Evolutionary conservation across 2,329 filamentous ascomycete genomes (phyloP), one percentile per base, ranked within the genome.

Genomic region (Colletotrichum sp.): DNA sequence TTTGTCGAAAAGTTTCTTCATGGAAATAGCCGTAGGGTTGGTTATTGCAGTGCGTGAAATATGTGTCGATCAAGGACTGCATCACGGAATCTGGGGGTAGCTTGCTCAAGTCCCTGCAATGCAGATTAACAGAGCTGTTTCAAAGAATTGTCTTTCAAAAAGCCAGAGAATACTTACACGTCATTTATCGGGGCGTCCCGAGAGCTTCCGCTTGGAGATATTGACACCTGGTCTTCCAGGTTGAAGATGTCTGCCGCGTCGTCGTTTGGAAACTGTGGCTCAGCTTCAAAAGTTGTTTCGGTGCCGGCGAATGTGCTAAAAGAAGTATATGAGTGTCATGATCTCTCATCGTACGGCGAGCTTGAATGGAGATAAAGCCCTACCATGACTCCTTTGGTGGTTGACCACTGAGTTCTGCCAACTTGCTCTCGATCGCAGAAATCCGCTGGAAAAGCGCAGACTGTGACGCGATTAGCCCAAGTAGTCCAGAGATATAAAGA

Each of bases 401-500:
- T 3, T 52, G 43, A 13, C 43, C 43, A n/a, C 43, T 52, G n/a
- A 52, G n/a, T 52, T 52, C 43, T 21, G 43, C 43, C 43, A 52
- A 52, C n/a, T 52, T 52, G 43, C 6, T 52, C 43, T 52, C 43
- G 18, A 52, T 52, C n/a, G 43, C 43, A 21, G 43, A 21, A 13
- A 52, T 52, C 3, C 43, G 43, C 9, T 52, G 43, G 43, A 52
- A 52, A 52, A 52, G 43, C 43, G n/a, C 43, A 21, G 43, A 52
- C 43, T 52, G n/a, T 21, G 3, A 21, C 6, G 10, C 3, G 0
- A 5, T 52, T 21, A 52, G 43, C 3, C n/a, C 6, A 52, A 12
- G n/a, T 21, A 52, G 6, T 5, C 18, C 1, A 6, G 1, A 21
- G 43, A 52, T 8, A 0, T 0, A 52, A 2, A n/a, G n/a, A 21